Percentiles rank a stretch among this genome's conserved stretches.
Evolutionary conservation across 2,329 filamentous ascomycete species (phyloP).

Genomic region (Epichloe sp.): DNA sequence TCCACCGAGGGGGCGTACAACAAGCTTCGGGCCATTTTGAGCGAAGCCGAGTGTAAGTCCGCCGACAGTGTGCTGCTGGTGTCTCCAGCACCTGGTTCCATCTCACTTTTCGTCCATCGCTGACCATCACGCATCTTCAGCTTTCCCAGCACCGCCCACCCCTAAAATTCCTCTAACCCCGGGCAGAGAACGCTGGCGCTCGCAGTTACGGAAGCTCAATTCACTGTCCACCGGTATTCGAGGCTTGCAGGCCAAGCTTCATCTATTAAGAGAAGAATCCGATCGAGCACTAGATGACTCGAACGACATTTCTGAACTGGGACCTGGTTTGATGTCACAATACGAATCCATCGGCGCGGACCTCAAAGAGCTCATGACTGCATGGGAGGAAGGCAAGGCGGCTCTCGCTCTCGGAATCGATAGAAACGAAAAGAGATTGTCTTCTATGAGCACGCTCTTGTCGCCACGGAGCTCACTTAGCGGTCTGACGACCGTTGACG

Average conservation of each 20-base stretch:
- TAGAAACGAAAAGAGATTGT: constrained; percentile 59
- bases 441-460: constrained; percentile 44
- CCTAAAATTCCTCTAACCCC: constrained; percentile 53
- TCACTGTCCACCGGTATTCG: constrained; percentile 82
- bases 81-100: neutral
- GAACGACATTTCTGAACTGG: constrained; percentile 60
- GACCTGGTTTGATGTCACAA: constrained; percentile 66
- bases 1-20: constrained; percentile 48
- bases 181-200: constrained; percentile 69
- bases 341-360: constrained; percentile 93
- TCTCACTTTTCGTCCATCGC: neutral
- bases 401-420: constrained; percentile 72
- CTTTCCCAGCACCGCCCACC: constrained; percentile 39
- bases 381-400: constrained; percentile 82
- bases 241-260: constrained; percentile 86
- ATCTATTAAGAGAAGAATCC: constrained; percentile 80
- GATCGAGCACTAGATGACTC: constrained; percentile 65
- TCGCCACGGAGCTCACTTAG: constrained; percentile 52
- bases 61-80: neutral
- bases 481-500: constrained; percentile 51
- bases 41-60: constrained; percentile 64
- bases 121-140: constrained; percentile 18
- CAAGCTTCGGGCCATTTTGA: constrained; percentile 55
- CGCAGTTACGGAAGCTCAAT: constrained; percentile 78
- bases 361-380: constrained; percentile 63